Percentiles rank a stretch among this genome's conserved stretches.
Evolutionary conservation across 208 protist genomes (phyloP).

Genomic region (Leishmania martiniquensis): DNA sequence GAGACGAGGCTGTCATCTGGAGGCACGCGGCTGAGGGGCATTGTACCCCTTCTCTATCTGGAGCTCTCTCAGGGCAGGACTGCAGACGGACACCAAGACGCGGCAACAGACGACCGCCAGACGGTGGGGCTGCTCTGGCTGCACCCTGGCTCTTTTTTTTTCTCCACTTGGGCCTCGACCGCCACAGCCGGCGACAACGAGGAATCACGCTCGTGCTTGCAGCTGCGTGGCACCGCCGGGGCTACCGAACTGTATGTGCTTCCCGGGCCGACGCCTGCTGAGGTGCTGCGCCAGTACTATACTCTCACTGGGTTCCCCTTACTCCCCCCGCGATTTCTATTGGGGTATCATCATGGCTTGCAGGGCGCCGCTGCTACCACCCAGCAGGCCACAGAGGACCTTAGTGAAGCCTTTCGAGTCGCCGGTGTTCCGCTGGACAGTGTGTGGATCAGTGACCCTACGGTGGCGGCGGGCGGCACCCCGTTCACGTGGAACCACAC

Average conservation of each 20-base stretch:
- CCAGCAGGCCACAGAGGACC: slow-evolving; percentile 18
- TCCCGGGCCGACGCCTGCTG: slow-evolving; percentile 75
- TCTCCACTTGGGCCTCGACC: slow-evolving; percentile 14
- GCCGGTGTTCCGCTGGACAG: slow-evolving; percentile 49
- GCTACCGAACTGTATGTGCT: slow-evolving; percentile 95
- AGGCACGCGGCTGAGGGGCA: slow-evolving; percentile 1
- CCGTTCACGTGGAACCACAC: slow-evolving; percentile 54
- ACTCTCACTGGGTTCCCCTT: slow-evolving; percentile 92
- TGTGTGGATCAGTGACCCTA: slow-evolving; percentile 24
- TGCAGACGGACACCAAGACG: background rate
- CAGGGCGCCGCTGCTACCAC: slow-evolving; percentile 9
- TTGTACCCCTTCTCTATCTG: slow-evolving; percentile 33
- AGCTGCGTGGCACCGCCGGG: slow-evolving; percentile 76
- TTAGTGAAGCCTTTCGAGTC: slow-evolving; percentile 27
- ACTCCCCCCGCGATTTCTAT: slow-evolving; percentile 93
- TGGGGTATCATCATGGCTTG: slow-evolving; percentile 96
- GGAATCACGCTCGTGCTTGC: slow-evolving; percentile 14
- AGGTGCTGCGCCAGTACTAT: slow-evolving; percentile 94
- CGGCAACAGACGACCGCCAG: background rate
- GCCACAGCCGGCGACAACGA: background rate
- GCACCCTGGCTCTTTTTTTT: slow-evolving; percentile 31
- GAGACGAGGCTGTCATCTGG: background rate
- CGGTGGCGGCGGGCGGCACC: slow-evolving; percentile 25
- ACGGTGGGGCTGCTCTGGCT: slow-evolving; percentile 56
- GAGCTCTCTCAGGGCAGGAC: slow-evolving; percentile 9